A percentile compares a stretch with the other conserved stretches of the same genome.
Evolutionary conservation across 192 early-diverging fungal genomes (phyloP).

Genomic region (Coemansia sp.): DNA sequence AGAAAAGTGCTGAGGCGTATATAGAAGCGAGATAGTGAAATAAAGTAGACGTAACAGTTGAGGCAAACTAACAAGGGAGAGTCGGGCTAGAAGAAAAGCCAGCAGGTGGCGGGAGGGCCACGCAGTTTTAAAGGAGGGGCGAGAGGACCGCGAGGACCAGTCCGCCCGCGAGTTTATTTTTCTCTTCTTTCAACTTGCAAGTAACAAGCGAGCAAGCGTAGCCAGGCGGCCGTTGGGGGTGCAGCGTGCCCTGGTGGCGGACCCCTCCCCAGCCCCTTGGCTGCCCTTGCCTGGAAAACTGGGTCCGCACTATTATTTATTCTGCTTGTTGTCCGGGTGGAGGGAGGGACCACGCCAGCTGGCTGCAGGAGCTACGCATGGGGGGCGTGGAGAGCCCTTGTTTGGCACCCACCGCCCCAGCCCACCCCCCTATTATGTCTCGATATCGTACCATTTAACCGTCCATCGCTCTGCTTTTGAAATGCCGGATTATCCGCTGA

Average conservation of each 20-base stretch:
- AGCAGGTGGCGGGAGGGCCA: background rate
- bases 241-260: constrained; percentile 5
- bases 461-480: constrained; percentile 1
- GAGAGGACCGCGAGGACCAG: constrained; percentile 6
- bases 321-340: background rate
- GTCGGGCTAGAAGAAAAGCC: constrained; percentile 1
- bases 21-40: background rate
- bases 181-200: constrained; percentile 2
- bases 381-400: background rate
- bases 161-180: constrained; percentile 7
- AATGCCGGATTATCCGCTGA: constrained; percentile 2
- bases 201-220: background rate
- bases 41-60: background rate
- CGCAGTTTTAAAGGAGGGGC: constrained; percentile 1
- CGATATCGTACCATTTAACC: constrained; percentile 5
- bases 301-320: background rate
- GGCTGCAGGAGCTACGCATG: background rate
- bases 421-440: background rate
- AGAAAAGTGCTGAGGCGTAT: background rate
- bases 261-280: background rate
- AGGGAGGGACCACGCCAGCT: background rate
- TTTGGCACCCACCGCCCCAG: background rate
- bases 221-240: background rate
- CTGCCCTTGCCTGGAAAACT: background rate
- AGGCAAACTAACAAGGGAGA: constrained; percentile 2